Evolutionary conservation across 2,329 filamentous ascomycete genomes (phyloP).

Genomic region (Neofusicoccum sp.): DNA sequence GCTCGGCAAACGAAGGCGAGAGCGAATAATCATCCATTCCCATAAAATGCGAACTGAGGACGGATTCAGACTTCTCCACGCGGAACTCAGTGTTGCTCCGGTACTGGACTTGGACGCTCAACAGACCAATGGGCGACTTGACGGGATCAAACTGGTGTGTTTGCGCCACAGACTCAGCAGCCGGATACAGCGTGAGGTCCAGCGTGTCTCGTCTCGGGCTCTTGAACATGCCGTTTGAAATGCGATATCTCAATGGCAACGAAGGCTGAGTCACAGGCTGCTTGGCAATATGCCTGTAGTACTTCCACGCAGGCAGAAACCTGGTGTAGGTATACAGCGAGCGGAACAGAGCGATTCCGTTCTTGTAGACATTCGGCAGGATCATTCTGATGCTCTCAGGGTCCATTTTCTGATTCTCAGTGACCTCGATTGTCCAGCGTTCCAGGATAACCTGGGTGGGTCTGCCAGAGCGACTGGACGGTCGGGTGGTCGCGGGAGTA

Average conservation of each 20-base stretch:
- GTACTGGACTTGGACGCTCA: constrained; percentile 79
- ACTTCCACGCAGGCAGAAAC: constrained; percentile 82
- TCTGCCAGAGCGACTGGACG: constrained; percentile 46
- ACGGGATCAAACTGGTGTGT: constrained; percentile 79
- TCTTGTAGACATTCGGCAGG: constrained; percentile 92
- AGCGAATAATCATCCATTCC: constrained; percentile 86
- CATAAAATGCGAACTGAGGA: constrained; percentile 91
- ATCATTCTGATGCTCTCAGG: constrained; percentile 29
- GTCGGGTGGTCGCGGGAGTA: constrained; percentile 46
- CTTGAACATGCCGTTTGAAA: constrained; percentile 60
- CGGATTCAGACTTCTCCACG: constrained; percentile 84
- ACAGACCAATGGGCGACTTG: constrained; percentile 80
- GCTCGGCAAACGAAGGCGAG: constrained; percentile 67
- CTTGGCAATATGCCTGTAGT: constrained; percentile 72
- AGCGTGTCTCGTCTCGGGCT: constrained; percentile 65
- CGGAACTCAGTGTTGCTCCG: constrained; percentile 87
- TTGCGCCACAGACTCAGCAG: constrained; percentile 56
- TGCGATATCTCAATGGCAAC: constrained; percentile 76
- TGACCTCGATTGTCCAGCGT: constrained; percentile 84
- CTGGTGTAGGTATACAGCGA: constrained; percentile 80
- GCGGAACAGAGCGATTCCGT: constrained; percentile 90
- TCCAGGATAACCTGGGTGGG: constrained; percentile 78
- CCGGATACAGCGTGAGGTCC: constrained; percentile 65
- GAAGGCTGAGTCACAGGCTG: constrained; percentile 59
- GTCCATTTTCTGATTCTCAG: constrained; percentile 56